A percentile compares a stretch with the other conserved stretches of the same genome.
These are phyloP conservation scores for Rhexocercosporidium sp. DNA, from an alignment of 2,329 filamentous ascomycete genomes.

Conservation along the genomic window DNA sequence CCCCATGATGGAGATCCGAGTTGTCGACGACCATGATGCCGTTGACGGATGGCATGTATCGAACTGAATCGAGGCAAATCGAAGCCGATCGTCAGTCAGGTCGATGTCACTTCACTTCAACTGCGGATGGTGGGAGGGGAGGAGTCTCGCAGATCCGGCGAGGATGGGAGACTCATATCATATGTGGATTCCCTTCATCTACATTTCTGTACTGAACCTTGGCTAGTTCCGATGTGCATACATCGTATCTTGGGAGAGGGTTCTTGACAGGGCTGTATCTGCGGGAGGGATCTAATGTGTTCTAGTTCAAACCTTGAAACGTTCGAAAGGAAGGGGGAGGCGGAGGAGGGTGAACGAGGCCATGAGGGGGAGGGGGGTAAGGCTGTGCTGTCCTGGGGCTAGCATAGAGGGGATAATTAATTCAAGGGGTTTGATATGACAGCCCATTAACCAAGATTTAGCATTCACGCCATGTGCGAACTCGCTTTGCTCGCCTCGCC, in stretches of 20 bases:
- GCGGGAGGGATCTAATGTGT: too few species aligned
- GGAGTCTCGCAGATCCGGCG: neutral
- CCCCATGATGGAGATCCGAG: conserved; percentile 27
- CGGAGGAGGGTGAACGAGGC: neutral
- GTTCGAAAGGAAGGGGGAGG: neutral
- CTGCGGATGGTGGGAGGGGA: too few species aligned
- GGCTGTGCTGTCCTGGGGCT: too few species aligned
- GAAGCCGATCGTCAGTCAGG: neutral
- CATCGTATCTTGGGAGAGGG: too few species aligned
- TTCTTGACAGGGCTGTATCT: neutral
- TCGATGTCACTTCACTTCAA: neutral
- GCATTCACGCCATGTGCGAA: too few species aligned
- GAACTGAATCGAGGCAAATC: neutral
- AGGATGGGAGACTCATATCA: neutral
- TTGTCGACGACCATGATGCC: conserved; percentile 17
- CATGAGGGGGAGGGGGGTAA: too few species aligned
- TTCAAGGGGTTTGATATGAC: too few species aligned
- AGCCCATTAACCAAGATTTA: too few species aligned
- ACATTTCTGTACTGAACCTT: neutral
- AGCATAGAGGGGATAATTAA: too few species aligned
- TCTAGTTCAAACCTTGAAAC: neutral
- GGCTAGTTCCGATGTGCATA: too few species aligned
- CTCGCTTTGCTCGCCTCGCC: too few species aligned
- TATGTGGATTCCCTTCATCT: neutral
- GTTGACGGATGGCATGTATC: neutral